Evolutionary conservation across 805 yeast genomes (phyloP), one percentile per base, ranked within the genome.

Genomic region (Zygotorulaspora sp.): DNA sequence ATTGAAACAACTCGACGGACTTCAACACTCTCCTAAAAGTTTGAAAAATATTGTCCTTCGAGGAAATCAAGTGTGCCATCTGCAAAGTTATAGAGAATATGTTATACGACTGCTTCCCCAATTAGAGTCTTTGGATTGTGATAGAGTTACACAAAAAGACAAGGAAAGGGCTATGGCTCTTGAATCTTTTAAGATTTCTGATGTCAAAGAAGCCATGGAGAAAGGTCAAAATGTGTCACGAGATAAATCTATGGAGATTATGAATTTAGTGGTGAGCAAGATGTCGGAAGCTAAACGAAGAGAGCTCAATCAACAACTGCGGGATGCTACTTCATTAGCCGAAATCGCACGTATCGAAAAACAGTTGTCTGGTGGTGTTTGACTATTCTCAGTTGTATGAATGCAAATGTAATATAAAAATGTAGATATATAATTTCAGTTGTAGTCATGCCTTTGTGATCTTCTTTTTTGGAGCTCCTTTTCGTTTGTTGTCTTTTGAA

Each of bases 271-370:
- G 0, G 66, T 70, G 12, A 55, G 62, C 17, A 75, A 70, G 42
- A 65, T 85, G 49, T 66, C 79, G 1, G 72, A 67, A 0, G 76
- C 71, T 23, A 87, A 80, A 25, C 72, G 68, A 40, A 58, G 60
- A 10, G 61, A 63, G 31, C 60, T 89, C 33, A 68, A 78, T 44
- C 54, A 66, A 28, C 71, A 76, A 45, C 65, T 89, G 39, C 68
- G 70, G 36, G 65, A 62, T 21, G 95, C 96, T 1, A 70, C 77
- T 3, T 77, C 79, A 35, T 55, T 89, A 40, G 83, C 74, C 5
- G 96, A 89, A 45, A 83, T 88, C 5, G 83, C 80, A 41, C 64
- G 75, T 35, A 73, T 88, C 16, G 94, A 86, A 55, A 65, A 61
- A 18, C 66, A 75, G 14, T 62, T 83, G 30, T 48, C 65, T 47